Conservation (phyloP, 2,329 filamentous ascomycete species). For the Verticillium longisporum region DNA sequence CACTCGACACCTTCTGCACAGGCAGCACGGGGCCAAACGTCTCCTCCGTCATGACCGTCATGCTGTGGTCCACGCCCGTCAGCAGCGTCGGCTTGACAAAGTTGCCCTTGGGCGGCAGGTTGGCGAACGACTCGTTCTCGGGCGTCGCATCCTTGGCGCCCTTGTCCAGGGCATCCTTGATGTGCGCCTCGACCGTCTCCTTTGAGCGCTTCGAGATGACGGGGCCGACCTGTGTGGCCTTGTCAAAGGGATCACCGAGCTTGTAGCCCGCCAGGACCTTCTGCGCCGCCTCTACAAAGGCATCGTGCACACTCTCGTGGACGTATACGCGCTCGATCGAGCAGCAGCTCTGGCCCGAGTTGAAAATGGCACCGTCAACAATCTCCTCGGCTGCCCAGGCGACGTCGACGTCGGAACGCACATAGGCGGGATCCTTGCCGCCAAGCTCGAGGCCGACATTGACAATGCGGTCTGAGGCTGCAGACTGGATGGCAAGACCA, state of each 20-base stretch:
- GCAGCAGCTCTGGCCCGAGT: conserved; percentile 97
- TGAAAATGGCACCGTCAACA: conserved; percentile 93
- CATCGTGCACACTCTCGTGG: conserved; percentile 74
- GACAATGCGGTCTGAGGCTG: conserved; percentile 76
- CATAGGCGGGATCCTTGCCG: conserved; percentile 90
- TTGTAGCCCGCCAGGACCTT: conserved; percentile 75
- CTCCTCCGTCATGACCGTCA: conserved; percentile 88
- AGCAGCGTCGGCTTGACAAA: conserved; percentile 83
- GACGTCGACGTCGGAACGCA: conserved; percentile 78
- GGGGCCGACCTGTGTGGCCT: conserved; percentile 75
- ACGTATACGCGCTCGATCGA: conserved; percentile 90
- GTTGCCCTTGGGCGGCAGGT: conserved; percentile 71
- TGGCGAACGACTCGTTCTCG: conserved; percentile 68
- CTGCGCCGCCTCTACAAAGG: conserved; percentile 72
- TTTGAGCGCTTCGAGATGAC: conserved; percentile 79
- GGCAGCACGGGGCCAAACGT: conserved; percentile 92
- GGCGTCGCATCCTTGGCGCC: conserved; percentile 83
- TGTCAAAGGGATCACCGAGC: conserved; percentile 80
- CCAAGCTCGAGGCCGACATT: conserved; percentile 86
- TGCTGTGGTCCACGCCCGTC: conserved; percentile 70
- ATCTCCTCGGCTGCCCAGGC: conserved; percentile 91
- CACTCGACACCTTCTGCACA: conserved; percentile 76
- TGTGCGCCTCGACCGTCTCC: conserved; percentile 68
- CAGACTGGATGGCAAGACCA: conserved; percentile 77
- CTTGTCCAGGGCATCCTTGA: conserved; percentile 75